These are phyloP conservation scores for Stygiomarasmius scandens DNA, from an alignment of 1,284 basidiomycete genomes.

Conservation along the genomic window DNA sequence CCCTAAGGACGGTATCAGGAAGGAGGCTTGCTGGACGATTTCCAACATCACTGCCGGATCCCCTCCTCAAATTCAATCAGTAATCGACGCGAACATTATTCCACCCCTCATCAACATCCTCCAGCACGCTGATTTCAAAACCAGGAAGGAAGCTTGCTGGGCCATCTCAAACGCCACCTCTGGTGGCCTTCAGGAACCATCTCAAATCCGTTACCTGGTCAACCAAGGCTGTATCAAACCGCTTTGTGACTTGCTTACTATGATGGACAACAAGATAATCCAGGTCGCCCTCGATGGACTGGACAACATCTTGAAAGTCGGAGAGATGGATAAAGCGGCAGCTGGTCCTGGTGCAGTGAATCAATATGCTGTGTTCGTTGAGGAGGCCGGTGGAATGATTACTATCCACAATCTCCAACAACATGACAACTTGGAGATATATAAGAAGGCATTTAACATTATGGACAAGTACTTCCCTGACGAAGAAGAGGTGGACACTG, in stretches of 20 bases:
- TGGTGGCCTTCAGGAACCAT: slow-evolving; percentile 94
- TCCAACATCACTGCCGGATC: slow-evolving; percentile 98
- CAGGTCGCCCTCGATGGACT: slow-evolving; percentile 97
- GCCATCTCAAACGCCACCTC: slow-evolving; percentile 99
- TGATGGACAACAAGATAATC: slow-evolving; percentile 99
- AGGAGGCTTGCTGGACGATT: slow-evolving; percentile 99
- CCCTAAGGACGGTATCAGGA: slow-evolving; percentile 93
- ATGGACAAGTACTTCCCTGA: slow-evolving; percentile 97
- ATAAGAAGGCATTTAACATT: slow-evolving; percentile 99
- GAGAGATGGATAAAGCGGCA: slow-evolving; percentile 92
- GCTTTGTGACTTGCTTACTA: slow-evolving; percentile 92
- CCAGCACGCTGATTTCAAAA: slow-evolving; percentile 98
- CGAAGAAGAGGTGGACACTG: slow-evolving; percentile 83
- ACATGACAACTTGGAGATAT: slow-evolving; percentile 98
- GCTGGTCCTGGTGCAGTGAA: slow-evolving; percentile 86
- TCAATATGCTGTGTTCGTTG: slow-evolving; percentile 93
- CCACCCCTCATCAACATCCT: slow-evolving; percentile 99
- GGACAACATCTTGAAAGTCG: slow-evolving; percentile 98
- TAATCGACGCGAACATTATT: slow-evolving; percentile 89
- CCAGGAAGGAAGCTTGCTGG: slow-evolving; percentile 99
- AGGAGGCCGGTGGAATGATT: slow-evolving; percentile 99
- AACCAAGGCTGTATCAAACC: slow-evolving; percentile 98
- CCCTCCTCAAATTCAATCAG: slow-evolving; percentile 93
- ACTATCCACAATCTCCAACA: slow-evolving; percentile 99
- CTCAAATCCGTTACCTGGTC: slow-evolving; percentile 98